phyloP scores from a whole-genome alignment of 768 basidiomycete genomes.

The Crassisporium funariophilum region DNA sequence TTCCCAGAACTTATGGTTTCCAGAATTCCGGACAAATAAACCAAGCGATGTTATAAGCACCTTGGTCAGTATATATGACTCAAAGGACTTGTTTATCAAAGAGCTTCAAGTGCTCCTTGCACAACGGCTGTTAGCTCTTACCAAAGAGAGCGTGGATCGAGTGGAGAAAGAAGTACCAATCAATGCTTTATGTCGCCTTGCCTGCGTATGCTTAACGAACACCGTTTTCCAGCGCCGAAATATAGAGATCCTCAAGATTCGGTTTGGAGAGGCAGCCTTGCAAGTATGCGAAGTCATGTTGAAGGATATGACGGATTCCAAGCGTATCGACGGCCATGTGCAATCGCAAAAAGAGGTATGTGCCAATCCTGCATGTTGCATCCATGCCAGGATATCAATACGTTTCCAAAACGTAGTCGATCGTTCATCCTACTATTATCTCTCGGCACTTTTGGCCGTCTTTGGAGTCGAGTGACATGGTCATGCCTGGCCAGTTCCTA shows the following conservation, averaged over 20 bases:
- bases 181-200: background rate
- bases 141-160: conserved; percentile 76
- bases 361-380: background rate
- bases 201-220: background rate
- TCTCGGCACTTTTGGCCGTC: conserved; percentile 96
- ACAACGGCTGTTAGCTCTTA: conserved; percentile 78
- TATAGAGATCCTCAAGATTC: conserved; percentile 91
- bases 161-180: conserved; percentile 66
- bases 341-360: conserved; percentile 72
- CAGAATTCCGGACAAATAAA: conserved; percentile 91
- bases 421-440: conserved; percentile 87
- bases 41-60: conserved; percentile 94
- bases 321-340: conserved; percentile 84
- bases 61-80: conserved; percentile 96
- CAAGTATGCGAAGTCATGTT: conserved; percentile 99
- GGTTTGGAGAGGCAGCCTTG: conserved; percentile 91
- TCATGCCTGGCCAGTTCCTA: conserved; percentile 86
- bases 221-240: conserved; percentile 68
- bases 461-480: conserved; percentile 69
- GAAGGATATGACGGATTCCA: conserved; percentile 95
- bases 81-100: conserved; percentile 94
- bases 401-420: conserved; percentile 43
- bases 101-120: conserved; percentile 93
- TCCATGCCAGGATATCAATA: background rate
- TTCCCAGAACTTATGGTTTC: conserved; percentile 11